phyloP scores from a whole-genome alignment of 148 eudicot genomes.

The Cornus controversa region DNA sequence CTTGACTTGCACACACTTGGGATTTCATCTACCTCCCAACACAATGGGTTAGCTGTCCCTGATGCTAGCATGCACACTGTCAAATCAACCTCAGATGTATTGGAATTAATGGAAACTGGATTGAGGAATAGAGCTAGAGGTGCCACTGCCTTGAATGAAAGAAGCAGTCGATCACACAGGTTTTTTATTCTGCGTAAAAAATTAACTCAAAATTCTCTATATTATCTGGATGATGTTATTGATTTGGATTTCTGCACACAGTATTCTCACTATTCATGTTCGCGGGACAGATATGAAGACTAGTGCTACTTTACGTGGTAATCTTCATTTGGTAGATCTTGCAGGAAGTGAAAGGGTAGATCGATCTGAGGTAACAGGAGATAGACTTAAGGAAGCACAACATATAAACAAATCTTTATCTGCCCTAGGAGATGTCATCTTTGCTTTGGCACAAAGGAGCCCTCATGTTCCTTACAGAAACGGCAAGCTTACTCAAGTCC shows the following conservation, averaged over 20 bases:
- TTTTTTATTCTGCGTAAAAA: slow-evolving; percentile 3
- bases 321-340: slow-evolving; percentile 43
- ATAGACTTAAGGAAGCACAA: slow-evolving; percentile 44
- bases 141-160: slow-evolving; percentile 48
- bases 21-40: slow-evolving; percentile 34
- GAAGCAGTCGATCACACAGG: slow-evolving; percentile 61
- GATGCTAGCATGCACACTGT: slow-evolving; percentile 45
- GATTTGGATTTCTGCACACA: slow-evolving; percentile 13
- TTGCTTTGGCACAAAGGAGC: slow-evolving; percentile 36
- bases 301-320: slow-evolving; percentile 28
- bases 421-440: slow-evolving; percentile 43
- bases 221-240: not conserved
- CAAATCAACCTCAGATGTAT: slow-evolving; percentile 35
- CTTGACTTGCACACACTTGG: slow-evolving; percentile 42
- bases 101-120: slow-evolving; percentile 43
- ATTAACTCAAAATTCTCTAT: not conserved
- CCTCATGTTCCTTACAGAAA: slow-evolving; percentile 39
- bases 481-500: slow-evolving; percentile 46
- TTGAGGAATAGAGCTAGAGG: slow-evolving; percentile 41
- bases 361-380: slow-evolving; percentile 38
- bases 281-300: slow-evolving; percentile 34
- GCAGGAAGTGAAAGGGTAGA: slow-evolving; percentile 45
- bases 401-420: slow-evolving; percentile 43
- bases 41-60: slow-evolving; percentile 45
- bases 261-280: slow-evolving; percentile 33